Conservation (phyloP, 768 basidiomycete species). For the Lentinula edodes region DNA sequence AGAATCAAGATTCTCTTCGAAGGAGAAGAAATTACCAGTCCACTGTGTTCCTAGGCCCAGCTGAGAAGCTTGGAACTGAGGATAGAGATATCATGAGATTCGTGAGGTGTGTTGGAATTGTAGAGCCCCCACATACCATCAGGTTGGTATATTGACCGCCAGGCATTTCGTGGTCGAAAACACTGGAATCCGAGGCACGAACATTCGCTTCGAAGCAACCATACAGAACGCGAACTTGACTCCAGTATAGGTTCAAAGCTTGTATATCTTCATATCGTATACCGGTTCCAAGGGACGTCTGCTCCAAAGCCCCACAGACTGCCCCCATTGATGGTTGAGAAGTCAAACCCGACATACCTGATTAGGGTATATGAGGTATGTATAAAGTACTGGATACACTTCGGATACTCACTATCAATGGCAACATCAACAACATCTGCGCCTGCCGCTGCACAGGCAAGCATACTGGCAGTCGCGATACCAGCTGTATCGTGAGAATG, state of each 20-base stretch:
- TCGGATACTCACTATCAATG: constrained; percentile 79
- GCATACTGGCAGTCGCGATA: constrained; percentile 96
- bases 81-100: constrained; percentile 10
- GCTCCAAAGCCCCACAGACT: constrained; percentile 90
- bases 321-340: constrained; percentile 99
- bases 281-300: constrained; percentile 88
- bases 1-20: constrained; percentile 9
- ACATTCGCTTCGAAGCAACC: constrained; percentile 98
- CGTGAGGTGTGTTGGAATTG: constrained; percentile 9
- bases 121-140: constrained; percentile 54
- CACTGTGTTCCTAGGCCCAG: constrained; percentile 96
- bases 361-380: constrained; percentile 10
- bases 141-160: constrained; percentile 94
- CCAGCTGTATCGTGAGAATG: constrained; percentile 99
- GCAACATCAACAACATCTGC: constrained; percentile 98
- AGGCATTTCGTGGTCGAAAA: constrained; percentile 99
- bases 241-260: constrained; percentile 97
- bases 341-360: constrained; percentile 97
- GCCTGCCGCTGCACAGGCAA: constrained; percentile 93
- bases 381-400: constrained; percentile 7
- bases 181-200: constrained; percentile 93
- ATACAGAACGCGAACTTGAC: constrained; percentile 93
- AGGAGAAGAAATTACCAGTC: constrained; percentile 50
- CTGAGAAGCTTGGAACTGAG: constrained; percentile 95
- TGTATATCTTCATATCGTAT: constrained; percentile 97